Conservation (phyloP, 2,329 filamentous ascomycete species). For the Neonectria magnoliae region DNA sequence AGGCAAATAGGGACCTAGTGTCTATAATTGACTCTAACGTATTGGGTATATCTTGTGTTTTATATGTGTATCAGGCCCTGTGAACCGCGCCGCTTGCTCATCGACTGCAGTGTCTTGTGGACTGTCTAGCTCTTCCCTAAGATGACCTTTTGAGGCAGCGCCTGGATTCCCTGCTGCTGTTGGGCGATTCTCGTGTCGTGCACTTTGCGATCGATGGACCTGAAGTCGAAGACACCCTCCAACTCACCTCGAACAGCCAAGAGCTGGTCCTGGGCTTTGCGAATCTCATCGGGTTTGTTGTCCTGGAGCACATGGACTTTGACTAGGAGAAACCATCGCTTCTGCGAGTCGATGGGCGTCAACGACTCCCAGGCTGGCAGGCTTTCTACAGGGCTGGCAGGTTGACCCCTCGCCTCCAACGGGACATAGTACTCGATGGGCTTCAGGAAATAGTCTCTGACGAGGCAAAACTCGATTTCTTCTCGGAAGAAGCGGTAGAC, state of each 20-base stretch:
- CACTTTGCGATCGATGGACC: conserved; percentile 60
- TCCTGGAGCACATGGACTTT: conserved; percentile 65
- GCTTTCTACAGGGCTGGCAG: conserved; percentile 30
- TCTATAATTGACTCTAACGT: conserved; percentile 3
- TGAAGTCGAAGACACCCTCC: conserved; percentile 63
- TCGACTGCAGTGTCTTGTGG: neutral
- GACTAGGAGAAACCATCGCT: conserved; percentile 66
- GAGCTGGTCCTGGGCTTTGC: conserved; percentile 64
- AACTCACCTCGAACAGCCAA: conserved; percentile 57
- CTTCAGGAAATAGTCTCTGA: conserved; percentile 56
- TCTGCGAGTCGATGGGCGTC: conserved; percentile 58
- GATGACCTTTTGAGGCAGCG: conserved; percentile 51
- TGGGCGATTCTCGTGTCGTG: conserved; percentile 61
- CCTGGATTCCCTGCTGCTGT: conserved; percentile 51
- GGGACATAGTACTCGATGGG: conserved; percentile 47
- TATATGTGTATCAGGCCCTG: conserved; percentile 2
- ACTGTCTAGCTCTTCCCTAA: conserved; percentile 45
- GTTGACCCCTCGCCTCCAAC: conserved; percentile 39
- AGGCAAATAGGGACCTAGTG: conserved; percentile 4
- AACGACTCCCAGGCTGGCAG: conserved; percentile 61
- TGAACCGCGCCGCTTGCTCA: neutral
- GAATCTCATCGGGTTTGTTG: conserved; percentile 66
- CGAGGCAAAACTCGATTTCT: conserved; percentile 64
- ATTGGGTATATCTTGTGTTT: conserved; percentile 13
- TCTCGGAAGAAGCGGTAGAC: conserved; percentile 63